A percentile compares a stretch with the other conserved stretches of the same genome.
Evolutionary conservation across 164 flowering plant genomes (phyloP).

Genomic region (Vitis cinerea): DNA sequence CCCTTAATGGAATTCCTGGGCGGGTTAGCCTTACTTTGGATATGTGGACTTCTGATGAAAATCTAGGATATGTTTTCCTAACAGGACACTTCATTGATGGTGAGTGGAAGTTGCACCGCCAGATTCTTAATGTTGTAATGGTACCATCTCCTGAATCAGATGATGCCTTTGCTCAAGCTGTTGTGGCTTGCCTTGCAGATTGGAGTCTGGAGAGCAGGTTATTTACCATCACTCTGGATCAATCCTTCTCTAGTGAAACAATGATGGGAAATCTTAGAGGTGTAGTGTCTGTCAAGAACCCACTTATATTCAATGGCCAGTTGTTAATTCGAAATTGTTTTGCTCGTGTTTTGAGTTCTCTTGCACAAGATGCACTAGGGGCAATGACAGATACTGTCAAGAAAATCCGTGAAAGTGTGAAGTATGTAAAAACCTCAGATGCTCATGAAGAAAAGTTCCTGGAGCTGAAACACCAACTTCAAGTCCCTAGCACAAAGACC

Average conservation of each 20-base stretch:
- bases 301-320: slow-evolving; percentile 55
- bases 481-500: slow-evolving; percentile 54
- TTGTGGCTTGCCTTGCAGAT: slow-evolving; percentile 56
- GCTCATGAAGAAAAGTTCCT: slow-evolving; percentile 49
- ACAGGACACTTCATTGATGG: slow-evolving; percentile 73
- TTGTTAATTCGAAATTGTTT: slow-evolving; percentile 51
- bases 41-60: slow-evolving; percentile 59
- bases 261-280: slow-evolving; percentile 51
- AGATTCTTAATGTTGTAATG: slow-evolving; percentile 59
- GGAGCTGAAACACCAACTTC: slow-evolving; percentile 65
- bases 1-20: slow-evolving; percentile 49
- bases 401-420: slow-evolving; percentile 69
- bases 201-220: slow-evolving; percentile 64
- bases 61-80: slow-evolving; percentile 53
- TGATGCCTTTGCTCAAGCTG: slow-evolving; percentile 53
- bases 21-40: slow-evolving; percentile 60
- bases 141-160: slow-evolving; percentile 58
- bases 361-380: slow-evolving; percentile 57
- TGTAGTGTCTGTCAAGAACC: slow-evolving; percentile 49
- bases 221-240: slow-evolving; percentile 58
- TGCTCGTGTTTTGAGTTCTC: slow-evolving; percentile 52
- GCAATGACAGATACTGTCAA: slow-evolving; percentile 32
- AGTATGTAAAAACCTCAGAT: slow-evolving; percentile 63
- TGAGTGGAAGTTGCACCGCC: slow-evolving; percentile 66
- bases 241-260: slow-evolving; percentile 38